These are phyloP conservation scores for Lyophyllum atratum DNA, from an alignment of 768 basidiomycete genomes.

Conservation along the genomic window DNA sequence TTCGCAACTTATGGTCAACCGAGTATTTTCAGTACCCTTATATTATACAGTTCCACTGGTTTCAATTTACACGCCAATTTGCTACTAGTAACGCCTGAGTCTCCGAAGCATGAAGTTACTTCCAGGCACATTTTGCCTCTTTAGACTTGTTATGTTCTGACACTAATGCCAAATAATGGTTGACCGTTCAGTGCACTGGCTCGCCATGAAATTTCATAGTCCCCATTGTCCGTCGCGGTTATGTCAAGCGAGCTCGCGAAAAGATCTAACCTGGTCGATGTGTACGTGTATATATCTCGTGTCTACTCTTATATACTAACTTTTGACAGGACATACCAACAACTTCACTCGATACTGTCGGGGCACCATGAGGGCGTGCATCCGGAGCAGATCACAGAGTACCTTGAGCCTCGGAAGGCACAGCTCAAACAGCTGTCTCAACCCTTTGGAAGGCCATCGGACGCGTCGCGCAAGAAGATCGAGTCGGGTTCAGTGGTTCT, in stretches of 20 bases:
- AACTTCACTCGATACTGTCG: conserved; percentile 60
- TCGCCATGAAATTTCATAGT: background rate
- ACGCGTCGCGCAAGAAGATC: conserved; percentile 65
- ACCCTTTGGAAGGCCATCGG: conserved; percentile 72
- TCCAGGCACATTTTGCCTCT: too few relatives aligned
- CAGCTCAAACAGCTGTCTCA: conserved; percentile 59
- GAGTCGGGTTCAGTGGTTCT: conserved; percentile 70
- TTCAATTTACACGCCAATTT: too few relatives aligned
- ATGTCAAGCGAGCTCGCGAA: conserved; percentile 53
- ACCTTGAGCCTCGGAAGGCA: conserved; percentile 55
- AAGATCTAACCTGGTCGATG: conserved; percentile 72
- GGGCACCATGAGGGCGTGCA: conserved; percentile 61
- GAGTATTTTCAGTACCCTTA: too few relatives aligned
- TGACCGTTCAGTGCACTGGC: background rate
- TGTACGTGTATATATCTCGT: conserved; percentile 43
- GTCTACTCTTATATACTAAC: background rate
- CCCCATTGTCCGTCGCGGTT: conserved; percentile 9
- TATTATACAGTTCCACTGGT: too few relatives aligned
- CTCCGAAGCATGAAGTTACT: too few relatives aligned
- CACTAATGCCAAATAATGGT: background rate
- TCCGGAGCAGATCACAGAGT: conserved; percentile 58
- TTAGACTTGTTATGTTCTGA: background rate
- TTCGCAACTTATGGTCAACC: too few relatives aligned
- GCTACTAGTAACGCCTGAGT: too few relatives aligned
- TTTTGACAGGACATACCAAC: conserved; percentile 57